These are phyloP conservation scores for Aurantiochytrium sp. DNA, from an alignment of 108 stramenopile genomes.

Conservation along the genomic window DNA sequence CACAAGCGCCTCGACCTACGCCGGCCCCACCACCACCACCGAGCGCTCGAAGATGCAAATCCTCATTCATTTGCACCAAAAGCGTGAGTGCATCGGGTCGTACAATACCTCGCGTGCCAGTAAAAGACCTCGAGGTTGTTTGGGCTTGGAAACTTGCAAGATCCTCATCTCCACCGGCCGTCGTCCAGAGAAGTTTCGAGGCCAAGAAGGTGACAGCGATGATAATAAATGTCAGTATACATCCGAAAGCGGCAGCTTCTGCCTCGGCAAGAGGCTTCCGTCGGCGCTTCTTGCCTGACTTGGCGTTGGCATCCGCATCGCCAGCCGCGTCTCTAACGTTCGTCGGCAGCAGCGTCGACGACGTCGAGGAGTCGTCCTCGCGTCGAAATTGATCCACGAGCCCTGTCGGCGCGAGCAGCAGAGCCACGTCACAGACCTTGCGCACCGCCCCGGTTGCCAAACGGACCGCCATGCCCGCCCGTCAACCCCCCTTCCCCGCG, in stretches of 20 bases:
- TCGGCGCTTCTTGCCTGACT: background rate
- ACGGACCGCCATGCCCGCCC: no score
- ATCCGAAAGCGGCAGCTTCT: background rate
- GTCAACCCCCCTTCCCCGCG: no score
- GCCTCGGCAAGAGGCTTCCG: background rate
- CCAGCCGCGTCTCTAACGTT: background rate
- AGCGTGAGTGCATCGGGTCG: background rate
- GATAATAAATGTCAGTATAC: background rate
- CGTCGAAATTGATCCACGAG: no score
- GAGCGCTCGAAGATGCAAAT: background rate
- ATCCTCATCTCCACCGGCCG: background rate
- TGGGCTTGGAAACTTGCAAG: background rate
- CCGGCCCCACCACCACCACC: background rate
- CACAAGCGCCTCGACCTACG: background rate
- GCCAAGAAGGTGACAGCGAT: background rate
- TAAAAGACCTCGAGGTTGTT: background rate
- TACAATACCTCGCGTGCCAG: background rate
- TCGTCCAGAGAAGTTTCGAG: background rate
- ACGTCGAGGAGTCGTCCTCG: no score
- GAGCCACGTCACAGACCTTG: no score
- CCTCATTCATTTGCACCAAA: background rate
- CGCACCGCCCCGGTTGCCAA: no score
- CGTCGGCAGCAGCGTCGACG: no score
- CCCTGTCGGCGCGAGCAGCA: no score
- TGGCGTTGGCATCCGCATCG: background rate